phyloP scores from a whole-genome alignment of 345 rosid genomes.

The Salix udensis region DNA sequence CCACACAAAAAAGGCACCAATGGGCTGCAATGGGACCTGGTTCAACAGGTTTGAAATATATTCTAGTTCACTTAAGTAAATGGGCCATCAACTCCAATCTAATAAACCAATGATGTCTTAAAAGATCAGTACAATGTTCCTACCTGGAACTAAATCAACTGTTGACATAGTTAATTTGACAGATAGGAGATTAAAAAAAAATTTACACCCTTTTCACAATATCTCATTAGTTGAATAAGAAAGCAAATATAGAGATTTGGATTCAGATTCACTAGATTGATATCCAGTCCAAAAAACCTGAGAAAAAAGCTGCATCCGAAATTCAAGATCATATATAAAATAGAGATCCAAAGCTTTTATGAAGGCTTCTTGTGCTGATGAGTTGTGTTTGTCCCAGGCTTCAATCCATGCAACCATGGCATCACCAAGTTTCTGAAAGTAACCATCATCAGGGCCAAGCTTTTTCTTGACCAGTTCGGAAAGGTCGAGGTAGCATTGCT shows the following conservation, averaged over 20 bases:
- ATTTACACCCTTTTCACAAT: too few relatives aligned
- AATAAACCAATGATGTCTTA: not conserved
- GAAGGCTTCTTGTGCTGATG: not conserved
- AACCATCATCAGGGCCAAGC: slow-evolving; percentile 26
- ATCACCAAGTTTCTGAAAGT: slow-evolving; percentile 34
- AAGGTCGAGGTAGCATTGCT: slow-evolving; percentile 32
- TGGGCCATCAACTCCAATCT: not conserved
- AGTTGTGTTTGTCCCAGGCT: slow-evolving; percentile 36
- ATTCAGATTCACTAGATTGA: too few relatives aligned
- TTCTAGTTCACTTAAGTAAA: not conserved
- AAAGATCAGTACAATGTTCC: not conserved
- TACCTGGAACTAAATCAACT: too few relatives aligned
- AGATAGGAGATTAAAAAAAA: too few relatives aligned
- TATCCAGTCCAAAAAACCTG: too few relatives aligned
- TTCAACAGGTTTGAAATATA: not conserved
- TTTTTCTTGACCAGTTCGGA: slow-evolving; percentile 32
- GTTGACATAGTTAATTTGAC: too few relatives aligned
- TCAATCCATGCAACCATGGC: slow-evolving; percentile 42
- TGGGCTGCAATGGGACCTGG: not conserved
- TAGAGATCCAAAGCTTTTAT: not conserved
- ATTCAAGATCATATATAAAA: too few relatives aligned
- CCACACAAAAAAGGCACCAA: too few relatives aligned
- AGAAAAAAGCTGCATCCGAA: too few relatives aligned
- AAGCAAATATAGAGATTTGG: too few relatives aligned
- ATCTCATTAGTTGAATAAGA: too few relatives aligned